A percentile compares a stretch with the other conserved stretches of the same genome.
Evolutionary conservation across 2,329 filamentous ascomycete genomes (phyloP).

Genomic region (Arthrobotrys entomopaga): DNA sequence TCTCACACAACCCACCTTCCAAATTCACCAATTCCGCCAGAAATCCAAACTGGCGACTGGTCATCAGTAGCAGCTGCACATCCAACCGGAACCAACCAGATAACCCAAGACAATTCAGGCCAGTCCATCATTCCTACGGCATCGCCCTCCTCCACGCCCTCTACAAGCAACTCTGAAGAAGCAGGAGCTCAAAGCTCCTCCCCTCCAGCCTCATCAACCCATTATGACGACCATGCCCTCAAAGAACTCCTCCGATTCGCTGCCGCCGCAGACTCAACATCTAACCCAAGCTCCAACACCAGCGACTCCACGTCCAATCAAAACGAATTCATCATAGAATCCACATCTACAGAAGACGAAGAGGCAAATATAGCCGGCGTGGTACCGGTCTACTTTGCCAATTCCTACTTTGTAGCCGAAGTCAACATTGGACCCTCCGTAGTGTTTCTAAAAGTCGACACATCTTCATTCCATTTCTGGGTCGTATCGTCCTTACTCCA

Average conservation of each 20-base stretch:
- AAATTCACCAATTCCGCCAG: constrained; percentile 8
- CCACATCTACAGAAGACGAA: not conserved
- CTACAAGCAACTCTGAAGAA: not conserved
- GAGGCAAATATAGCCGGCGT: constrained; percentile 21
- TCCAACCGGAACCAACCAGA: not conserved
- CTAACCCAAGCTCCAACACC: not conserved
- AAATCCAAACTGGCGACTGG: constrained; percentile 28
- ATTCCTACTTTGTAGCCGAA: constrained; percentile 34
- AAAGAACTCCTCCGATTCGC: constrained; percentile 11
- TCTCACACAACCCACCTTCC: constrained; percentile 22
- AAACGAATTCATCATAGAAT: constrained; percentile 30
- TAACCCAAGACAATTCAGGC: not conserved
- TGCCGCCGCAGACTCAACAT: not conserved
- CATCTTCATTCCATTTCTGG: constrained; percentile 50
- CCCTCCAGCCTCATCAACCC: constrained; percentile 7
- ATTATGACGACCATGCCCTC: constrained; percentile 20
- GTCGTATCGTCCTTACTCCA: constrained; percentile 20
- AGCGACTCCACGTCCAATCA: not conserved
- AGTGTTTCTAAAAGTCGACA: constrained; percentile 32
- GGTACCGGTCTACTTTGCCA: constrained; percentile 29
- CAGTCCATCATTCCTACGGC: not conserved
- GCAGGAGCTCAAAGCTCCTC: constrained; percentile 3
- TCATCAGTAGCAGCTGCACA: constrained; percentile 12
- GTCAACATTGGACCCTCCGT: constrained; percentile 32
- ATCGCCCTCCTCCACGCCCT: not conserved